Evolutionary conservation across 805 yeast species (phyloP).

Genomic region (Candida morakotiae): DNA sequence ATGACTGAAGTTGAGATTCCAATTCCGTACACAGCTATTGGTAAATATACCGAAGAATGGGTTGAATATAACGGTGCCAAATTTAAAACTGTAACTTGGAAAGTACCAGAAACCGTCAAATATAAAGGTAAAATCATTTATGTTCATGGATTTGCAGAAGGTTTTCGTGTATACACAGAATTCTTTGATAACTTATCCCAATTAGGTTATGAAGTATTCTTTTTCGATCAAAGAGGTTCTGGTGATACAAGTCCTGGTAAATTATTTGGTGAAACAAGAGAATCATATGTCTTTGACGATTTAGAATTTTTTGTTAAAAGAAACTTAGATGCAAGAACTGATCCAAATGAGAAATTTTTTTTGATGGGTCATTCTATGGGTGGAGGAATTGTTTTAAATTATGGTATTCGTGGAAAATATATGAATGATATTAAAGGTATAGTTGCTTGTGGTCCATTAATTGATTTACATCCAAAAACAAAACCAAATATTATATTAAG

Average conservation of each 20-base stretch:
- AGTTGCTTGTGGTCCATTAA: conserved; percentile 56
- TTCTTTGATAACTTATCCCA: conserved; percentile 49
- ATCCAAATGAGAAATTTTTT: conserved; percentile 37
- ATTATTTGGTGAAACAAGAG: conserved; percentile 53
- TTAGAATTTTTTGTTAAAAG: conserved; percentile 52
- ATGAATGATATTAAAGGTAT: conserved; percentile 44
- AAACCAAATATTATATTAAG: conserved; percentile 47
- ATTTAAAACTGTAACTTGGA: conserved; percentile 40
- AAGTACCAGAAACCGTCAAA: conserved; percentile 27
- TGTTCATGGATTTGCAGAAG: conserved; percentile 74
- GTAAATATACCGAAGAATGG: conserved; percentile 23
- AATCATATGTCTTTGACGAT: conserved; percentile 52
- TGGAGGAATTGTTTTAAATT: conserved; percentile 66
- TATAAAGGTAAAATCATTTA: conserved; percentile 53
- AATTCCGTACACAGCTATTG: conserved; percentile 33
- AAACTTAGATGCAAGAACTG: conserved; percentile 32
- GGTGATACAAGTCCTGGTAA: conserved; percentile 60
- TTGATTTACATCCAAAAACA: conserved; percentile 54
- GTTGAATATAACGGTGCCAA: conserved; percentile 35
- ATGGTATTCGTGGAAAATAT: conserved; percentile 53
- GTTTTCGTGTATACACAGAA: conserved; percentile 44
- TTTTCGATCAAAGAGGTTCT: conserved; percentile 74
- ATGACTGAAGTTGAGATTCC: conserved; percentile 21
- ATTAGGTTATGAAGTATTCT: conserved; percentile 60
- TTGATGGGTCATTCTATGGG: conserved; percentile 80